Conservation (phyloP, 305 asterid genomes). For the Fraxinus nigra region DNA sequence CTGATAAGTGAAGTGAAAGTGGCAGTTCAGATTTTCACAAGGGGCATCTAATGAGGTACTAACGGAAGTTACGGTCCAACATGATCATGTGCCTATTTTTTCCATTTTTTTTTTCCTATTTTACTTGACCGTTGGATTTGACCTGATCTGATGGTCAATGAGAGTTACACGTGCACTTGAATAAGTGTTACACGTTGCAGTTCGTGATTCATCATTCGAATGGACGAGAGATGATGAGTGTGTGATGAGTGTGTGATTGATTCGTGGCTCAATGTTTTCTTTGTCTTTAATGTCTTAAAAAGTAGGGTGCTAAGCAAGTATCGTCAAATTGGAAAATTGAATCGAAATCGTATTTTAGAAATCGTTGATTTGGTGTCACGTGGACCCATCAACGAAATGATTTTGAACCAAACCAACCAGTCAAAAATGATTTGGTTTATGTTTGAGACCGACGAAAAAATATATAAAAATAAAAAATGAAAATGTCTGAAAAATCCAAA, state of each 20-base stretch:
- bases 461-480: too few relatives aligned
- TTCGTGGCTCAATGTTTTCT: neutral
- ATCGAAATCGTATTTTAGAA: too few relatives aligned
- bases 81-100: constrained; percentile 37
- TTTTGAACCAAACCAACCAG: too few relatives aligned
- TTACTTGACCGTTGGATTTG: constrained; percentile 27
- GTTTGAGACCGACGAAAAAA: too few relatives aligned
- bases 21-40: constrained; percentile 11
- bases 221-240: constrained; percentile 16
- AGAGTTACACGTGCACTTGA: constrained; percentile 25
- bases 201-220: constrained; percentile 1
- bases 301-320: neutral
- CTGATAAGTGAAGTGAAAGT: constrained; percentile 22
- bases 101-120: constrained; percentile 14
- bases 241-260: constrained; percentile 10
- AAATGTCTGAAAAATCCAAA: too few relatives aligned
- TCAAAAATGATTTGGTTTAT: too few relatives aligned
- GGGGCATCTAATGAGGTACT: constrained; percentile 20
- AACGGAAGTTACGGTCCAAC: constrained; percentile 9
- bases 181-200: constrained; percentile 31
- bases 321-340: too few relatives aligned
- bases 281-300: neutral
- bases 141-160: constrained; percentile 26
- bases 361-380: too few relatives aligned
- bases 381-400: too few relatives aligned